Evolutionary conservation across 176 grass and related monocot genomes (phyloP).

Genomic region (Phoenix roebelenii): DNA sequence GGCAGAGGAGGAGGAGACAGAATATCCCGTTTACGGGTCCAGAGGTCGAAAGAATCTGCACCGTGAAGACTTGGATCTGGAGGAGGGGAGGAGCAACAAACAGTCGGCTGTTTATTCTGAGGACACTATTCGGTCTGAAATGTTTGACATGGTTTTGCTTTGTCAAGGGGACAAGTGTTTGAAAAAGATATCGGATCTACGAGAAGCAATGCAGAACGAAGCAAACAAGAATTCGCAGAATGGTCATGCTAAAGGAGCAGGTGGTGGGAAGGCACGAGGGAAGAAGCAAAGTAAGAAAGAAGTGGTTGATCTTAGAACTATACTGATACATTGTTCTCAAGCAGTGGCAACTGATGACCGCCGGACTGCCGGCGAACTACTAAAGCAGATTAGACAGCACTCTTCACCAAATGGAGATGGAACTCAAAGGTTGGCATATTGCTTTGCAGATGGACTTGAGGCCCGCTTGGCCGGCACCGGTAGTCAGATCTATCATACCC

Average conservation of each 20-base stretch:
- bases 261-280: constrained; percentile 34
- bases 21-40: constrained; percentile 14
- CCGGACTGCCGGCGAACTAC: constrained; percentile 63
- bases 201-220: constrained; percentile 61
- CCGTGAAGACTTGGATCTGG: constrained; percentile 67
- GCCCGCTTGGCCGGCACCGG: constrained; percentile 88
- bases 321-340: constrained; percentile 88
- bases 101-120: constrained; percentile 71
- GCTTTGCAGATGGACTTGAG: constrained; percentile 87
- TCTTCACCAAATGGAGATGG: constrained; percentile 62
- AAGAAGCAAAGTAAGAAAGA: constrained; percentile 83
- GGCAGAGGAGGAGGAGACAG: constrained; percentile 25
- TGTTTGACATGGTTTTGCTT: constrained; percentile 72
- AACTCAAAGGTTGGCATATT: constrained; percentile 69
- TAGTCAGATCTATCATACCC: constrained; percentile 72
- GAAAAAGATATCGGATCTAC: constrained; percentile 48
- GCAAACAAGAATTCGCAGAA: constrained; percentile 46
- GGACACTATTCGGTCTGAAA: constrained; percentile 61
- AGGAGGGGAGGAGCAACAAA: constrained; percentile 70
- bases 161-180: constrained; percentile 34
- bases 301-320: constrained; percentile 80
- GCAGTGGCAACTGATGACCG: constrained; percentile 87
- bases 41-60: constrained; percentile 37
- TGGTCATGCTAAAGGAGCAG: constrained; percentile 37
- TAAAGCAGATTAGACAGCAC: constrained; percentile 91